Conservation (phyloP, 1,284 basidiomycete species). For the Coriolopsis trogii region DNA sequence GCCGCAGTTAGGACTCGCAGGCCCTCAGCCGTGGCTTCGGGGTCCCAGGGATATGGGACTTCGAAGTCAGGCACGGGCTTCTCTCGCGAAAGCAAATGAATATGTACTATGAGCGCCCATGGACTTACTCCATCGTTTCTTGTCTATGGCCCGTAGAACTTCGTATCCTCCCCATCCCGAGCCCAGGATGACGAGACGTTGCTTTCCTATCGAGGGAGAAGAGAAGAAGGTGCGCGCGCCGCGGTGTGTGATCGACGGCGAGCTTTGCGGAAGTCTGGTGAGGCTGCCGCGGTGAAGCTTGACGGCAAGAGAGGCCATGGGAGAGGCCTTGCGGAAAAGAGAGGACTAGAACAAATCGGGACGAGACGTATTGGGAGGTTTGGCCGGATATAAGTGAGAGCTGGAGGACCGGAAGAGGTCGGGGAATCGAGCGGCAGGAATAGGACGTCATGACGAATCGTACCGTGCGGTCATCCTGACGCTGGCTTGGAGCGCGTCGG, state of each 20-base stretch:
- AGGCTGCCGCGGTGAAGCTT: too few relatives aligned
- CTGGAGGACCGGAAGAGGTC: slow-evolving; percentile 4
- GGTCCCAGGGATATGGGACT: too few relatives aligned
- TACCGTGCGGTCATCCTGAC: neutral
- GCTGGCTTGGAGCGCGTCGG: neutral
- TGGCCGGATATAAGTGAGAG: neutral
- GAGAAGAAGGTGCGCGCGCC: slow-evolving; percentile 27
- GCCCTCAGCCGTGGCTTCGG: too few relatives aligned
- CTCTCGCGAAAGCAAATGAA: neutral
- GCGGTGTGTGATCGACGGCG: neutral
- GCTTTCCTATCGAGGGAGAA: slow-evolving; percentile 41
- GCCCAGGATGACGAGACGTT: slow-evolving; percentile 79
- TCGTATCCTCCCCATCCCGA: slow-evolving; percentile 88
- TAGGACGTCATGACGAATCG: slow-evolving; percentile 14
- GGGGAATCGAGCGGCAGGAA: slow-evolving; percentile 13
- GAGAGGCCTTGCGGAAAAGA: too few relatives aligned
- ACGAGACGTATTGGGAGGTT: neutral
- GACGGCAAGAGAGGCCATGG: too few relatives aligned
- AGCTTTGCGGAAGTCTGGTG: too few relatives aligned
- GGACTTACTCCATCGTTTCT: slow-evolving; percentile 64
- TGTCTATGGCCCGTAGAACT: slow-evolving; percentile 64
- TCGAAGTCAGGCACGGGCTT: neutral
- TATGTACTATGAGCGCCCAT: too few relatives aligned
- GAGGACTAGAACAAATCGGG: neutral
- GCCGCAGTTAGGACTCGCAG: too few relatives aligned